Evolutionary conservation across 148 eudicot genomes (phyloP).

Genomic region (Camellia sinensis): DNA sequence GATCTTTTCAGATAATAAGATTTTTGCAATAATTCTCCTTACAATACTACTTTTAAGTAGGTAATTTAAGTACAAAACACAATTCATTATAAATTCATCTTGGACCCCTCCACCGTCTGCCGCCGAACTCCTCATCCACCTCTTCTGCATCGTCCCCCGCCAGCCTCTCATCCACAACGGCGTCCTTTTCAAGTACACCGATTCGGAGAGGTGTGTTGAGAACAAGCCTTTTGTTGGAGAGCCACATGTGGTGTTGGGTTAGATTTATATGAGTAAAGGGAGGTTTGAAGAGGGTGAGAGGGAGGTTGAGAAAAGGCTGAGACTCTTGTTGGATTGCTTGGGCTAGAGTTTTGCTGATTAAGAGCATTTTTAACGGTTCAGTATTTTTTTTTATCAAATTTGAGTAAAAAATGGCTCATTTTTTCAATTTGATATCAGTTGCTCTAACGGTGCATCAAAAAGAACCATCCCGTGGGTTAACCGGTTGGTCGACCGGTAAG

Average conservation of each 20-base stretch:
- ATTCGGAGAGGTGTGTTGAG: constrained; percentile 51
- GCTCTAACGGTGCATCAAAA: too few relatives aligned
- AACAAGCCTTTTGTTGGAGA: constrained; percentile 85
- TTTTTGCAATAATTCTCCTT: too few relatives aligned
- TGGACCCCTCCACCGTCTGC: constrained; percentile 66
- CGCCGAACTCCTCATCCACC: constrained; percentile 70
- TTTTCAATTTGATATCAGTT: too few relatives aligned
- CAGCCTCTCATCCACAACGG: constrained; percentile 74
- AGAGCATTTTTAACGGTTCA: too few relatives aligned
- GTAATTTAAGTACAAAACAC: too few relatives aligned
- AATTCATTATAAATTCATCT: constrained; percentile 27
- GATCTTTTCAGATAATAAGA: too few relatives aligned
- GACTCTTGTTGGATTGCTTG: constrained; percentile 82
- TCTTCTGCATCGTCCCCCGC: constrained; percentile 81
- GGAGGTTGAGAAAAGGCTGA: constrained; percentile 58
- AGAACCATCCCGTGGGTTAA: too few relatives aligned
- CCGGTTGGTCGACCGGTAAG: too few relatives aligned
- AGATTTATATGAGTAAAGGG: constrained; percentile 54
- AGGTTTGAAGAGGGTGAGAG: constrained; percentile 70
- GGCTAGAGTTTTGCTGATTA: constrained; percentile 76
- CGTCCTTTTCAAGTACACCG: constrained; percentile 58
- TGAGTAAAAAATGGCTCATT: too few relatives aligned
- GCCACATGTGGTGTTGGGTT: constrained; percentile 72
- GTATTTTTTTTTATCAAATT: too few relatives aligned
- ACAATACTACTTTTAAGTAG: too few relatives aligned